Percentiles rank a stretch among this genome's conserved stretches.
phyloP scores from a whole-genome alignment of 2,329 filamentous ascomycete species.

The Hirsutella rhossiliensis region DNA sequence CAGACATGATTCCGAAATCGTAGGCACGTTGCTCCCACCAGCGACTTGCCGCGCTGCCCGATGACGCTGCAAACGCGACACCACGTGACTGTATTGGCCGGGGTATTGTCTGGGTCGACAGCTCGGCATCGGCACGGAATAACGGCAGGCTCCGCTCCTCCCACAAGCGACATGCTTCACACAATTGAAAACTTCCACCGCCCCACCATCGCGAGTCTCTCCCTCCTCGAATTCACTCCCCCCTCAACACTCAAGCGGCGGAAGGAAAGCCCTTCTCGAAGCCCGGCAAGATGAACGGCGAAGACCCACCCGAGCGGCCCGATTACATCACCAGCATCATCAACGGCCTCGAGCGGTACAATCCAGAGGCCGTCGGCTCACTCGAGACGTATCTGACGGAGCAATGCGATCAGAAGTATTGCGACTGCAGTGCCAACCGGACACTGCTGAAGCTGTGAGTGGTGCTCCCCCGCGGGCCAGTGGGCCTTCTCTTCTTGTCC shows the following conservation, averaged over 20 bases:
- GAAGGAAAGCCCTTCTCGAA: constrained; percentile 1
- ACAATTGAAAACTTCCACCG: constrained; percentile 28
- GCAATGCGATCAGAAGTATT: constrained; percentile 90
- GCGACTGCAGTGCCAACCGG: constrained; percentile 94
- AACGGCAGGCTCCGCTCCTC: constrained; percentile 13
- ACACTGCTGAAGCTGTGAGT: constrained; percentile 95
- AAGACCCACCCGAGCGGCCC: constrained; percentile 84
- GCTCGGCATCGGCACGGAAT: constrained; percentile 6
- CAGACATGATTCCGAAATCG: neutral
- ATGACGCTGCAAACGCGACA: constrained; percentile 10
- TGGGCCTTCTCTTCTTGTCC: constrained; percentile 4
- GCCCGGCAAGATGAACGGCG: constrained; percentile 48
- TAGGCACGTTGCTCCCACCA: neutral
- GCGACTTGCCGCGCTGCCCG: neutral
- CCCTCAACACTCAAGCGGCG: constrained; percentile 8
- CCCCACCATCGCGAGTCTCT: constrained; percentile 28
- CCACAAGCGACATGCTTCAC: constrained; percentile 21
- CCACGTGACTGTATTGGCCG: constrained; percentile 17
- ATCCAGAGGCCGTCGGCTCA: constrained; percentile 85
- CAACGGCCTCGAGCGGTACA: constrained; percentile 95
- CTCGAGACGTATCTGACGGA: constrained; percentile 91
- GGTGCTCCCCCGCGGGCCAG: neutral
- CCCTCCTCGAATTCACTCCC: constrained; percentile 4
- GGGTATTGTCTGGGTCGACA: neutral
- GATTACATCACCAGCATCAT: constrained; percentile 88